Base-by-base conservation (phyloP, 345 rosid genomes). In the Dovyalis caffra region DNA sequence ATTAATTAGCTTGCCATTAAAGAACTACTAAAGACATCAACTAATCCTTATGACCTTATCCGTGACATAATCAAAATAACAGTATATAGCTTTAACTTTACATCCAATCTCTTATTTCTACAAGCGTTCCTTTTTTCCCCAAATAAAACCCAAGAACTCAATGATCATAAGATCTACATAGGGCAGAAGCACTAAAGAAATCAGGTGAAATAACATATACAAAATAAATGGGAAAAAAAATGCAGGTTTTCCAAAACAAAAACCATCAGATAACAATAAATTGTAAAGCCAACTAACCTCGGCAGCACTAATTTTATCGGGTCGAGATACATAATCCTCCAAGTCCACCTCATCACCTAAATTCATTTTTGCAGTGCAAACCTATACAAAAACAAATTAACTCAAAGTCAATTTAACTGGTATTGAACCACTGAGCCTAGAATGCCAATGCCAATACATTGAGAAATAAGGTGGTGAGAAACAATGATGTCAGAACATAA, bases 271-370 rank as follows among this genome's bases (percentile, higher is more conserved):
- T 7, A 6, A 29, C 23, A 76, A 58, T 23, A 77, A 60, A n/a
- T 56, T 56, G 75, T 6, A 71, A 81, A 65, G 33, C 28, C 60
- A 72, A 87, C 94, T 70, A 77, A 95, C 99, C 96, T 95, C 99
- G 53, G 99, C 98, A 85, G 99, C 99, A 75, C 99, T 95, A 72
- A 95, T 95, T 89, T 93, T 95, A 79, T 95, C 99, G 10, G 99
- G 99, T 25, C 98, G 88, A 77, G 98, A 95, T 72, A 95, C 98
- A 82, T 91, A 95, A 88, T 95, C 99, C 81, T 95, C 99, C 89
- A 95, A 84, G 84, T 95, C 99, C 70, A 91, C 98, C 90, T 95
- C 98, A 78, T 95, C 99, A 71, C 99, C 70, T 53, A 95, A 85
- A 80, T 95, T 91, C 99, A 95, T 95, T 84, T 95, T 93, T 62